Evolutionary conservation across 306 rosid species (phyloP).

Genomic region (Vigna mungo): DNA sequence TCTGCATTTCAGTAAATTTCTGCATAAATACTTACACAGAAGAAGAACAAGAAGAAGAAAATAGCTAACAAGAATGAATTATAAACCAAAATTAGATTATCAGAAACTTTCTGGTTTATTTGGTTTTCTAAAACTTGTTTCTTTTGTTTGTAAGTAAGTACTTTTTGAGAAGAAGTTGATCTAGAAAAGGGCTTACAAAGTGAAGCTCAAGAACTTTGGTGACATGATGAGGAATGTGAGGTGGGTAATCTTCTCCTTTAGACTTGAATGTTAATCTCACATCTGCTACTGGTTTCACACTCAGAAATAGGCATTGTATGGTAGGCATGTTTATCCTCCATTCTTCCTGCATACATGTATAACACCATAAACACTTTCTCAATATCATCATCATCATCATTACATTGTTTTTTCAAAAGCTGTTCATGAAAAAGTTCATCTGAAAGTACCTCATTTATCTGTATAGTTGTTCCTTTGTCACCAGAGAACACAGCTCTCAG

Average conservation of each 20-base stretch:
- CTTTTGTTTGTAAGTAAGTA: not conserved
- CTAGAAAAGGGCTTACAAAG: conserved; percentile 48
- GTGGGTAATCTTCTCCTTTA: conserved; percentile 58
- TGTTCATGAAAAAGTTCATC: too few species aligned
- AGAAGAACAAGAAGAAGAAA: not conserved
- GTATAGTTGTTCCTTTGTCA: conserved; percentile 32
- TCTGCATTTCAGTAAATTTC: conserved; percentile 24
- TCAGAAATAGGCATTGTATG: conserved; percentile 50
- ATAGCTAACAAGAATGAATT: not conserved
- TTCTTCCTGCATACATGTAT: conserved; percentile 52
- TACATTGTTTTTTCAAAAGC: too few species aligned
- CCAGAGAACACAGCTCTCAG: conserved; percentile 45
- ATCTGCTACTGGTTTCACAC: conserved; percentile 44
- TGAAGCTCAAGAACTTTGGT: conserved; percentile 55
- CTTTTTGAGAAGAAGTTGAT: not conserved
- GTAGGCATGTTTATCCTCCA: conserved; percentile 56
- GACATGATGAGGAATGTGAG: conserved; percentile 54
- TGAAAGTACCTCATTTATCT: conserved; percentile 45
- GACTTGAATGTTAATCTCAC: conserved; percentile 53
- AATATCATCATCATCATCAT: too few species aligned
- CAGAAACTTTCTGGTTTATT: not conserved
- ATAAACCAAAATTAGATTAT: not conserved
- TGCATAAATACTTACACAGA: not conserved
- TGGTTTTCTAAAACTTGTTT: not conserved
- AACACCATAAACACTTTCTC: conserved; percentile 16